Percentiles rank a stretch among this genome's conserved stretches.
phyloP scores from a whole-genome alignment of 371 early-diverging fungal species.

The Circinella umbellata region DNA sequence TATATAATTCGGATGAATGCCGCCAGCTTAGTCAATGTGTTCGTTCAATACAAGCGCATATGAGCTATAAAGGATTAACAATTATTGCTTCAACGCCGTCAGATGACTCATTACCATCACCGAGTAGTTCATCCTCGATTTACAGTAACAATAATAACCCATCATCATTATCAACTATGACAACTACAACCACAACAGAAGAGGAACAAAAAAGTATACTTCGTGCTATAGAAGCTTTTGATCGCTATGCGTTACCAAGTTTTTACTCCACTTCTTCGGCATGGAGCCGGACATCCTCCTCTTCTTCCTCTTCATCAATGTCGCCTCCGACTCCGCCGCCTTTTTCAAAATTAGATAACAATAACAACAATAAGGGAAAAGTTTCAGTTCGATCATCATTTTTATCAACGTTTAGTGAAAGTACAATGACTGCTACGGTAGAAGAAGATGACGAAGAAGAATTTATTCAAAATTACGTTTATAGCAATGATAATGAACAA shows the following conservation, averaged over 20 bases:
- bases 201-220: conserved; percentile 21
- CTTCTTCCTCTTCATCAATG: no score
- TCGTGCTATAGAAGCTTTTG: conserved; percentile 34
- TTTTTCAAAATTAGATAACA: conserved; percentile 16
- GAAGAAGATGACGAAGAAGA: conserved; percentile 14
- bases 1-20: conserved; percentile 33
- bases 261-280: conserved; percentile 16
- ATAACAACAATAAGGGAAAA: conserved; percentile 6
- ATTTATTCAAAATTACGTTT: background rate
- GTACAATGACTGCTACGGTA: conserved; percentile 2
- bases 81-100: conserved; percentile 2
- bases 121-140: conserved; percentile 1
- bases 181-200: background rate
- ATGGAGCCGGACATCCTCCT: conserved; percentile 9
- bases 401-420: conserved; percentile 16
- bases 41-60: conserved; percentile 27
- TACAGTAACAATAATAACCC: background rate
- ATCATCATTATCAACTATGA: background rate
- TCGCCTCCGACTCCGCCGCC: conserved; percentile 19
- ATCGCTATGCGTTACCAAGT: conserved; percentile 28
- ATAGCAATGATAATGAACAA: background rate
- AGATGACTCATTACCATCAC: conserved; percentile 1
- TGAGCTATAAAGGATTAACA: conserved; percentile 26
- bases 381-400: conserved; percentile 20
- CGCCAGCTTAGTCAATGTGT: conserved; percentile 27